A percentile compares a stretch with the other conserved stretches of the same genome.
Conservation (phyloP, 2,329 filamentous ascomycete species). For the Cytospora schulzeri region DNA sequence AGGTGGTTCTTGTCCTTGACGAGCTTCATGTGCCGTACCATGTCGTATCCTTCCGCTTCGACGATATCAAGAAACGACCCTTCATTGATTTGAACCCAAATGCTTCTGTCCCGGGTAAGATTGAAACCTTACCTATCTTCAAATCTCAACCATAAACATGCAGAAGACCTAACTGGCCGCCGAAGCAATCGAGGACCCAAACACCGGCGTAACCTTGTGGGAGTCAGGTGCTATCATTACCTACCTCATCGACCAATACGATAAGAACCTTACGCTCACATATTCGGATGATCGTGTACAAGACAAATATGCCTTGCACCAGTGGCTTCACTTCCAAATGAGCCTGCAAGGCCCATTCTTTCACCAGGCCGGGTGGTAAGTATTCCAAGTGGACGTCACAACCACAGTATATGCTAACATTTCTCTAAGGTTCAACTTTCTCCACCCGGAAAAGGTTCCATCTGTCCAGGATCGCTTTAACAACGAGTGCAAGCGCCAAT, state of each 20-base stretch:
- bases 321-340: constrained; percentile 49
- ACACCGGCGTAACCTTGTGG: constrained; percentile 49
- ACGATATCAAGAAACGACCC: constrained; percentile 17
- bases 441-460: constrained; percentile 4
- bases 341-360: constrained; percentile 48
- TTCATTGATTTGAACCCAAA: constrained; percentile 22
- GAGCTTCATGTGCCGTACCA: constrained; percentile 17
- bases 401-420: too few relatives aligned
- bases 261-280: constrained; percentile 44
- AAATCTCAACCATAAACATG: constrained; percentile 34
- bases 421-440: constrained; percentile 37
- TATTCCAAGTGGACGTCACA: neutral
- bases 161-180: too few relatives aligned
- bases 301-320: constrained; percentile 39
- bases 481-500: constrained; percentile 8
- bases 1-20: constrained; percentile 6
- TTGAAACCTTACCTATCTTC: constrained; percentile 38
- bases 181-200: constrained; percentile 37
- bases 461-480: constrained; percentile 16
- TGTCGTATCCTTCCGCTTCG: constrained; percentile 7
- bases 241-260: constrained; percentile 50
- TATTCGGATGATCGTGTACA: constrained; percentile 36
- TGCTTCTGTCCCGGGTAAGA: constrained; percentile 14
- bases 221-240: constrained; percentile 53
- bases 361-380: constrained; percentile 35